Evolutionary conservation across 768 basidiomycete genomes (phyloP), one percentile per base, ranked within the genome.

Genomic region (Royoungia palumana): DNA sequence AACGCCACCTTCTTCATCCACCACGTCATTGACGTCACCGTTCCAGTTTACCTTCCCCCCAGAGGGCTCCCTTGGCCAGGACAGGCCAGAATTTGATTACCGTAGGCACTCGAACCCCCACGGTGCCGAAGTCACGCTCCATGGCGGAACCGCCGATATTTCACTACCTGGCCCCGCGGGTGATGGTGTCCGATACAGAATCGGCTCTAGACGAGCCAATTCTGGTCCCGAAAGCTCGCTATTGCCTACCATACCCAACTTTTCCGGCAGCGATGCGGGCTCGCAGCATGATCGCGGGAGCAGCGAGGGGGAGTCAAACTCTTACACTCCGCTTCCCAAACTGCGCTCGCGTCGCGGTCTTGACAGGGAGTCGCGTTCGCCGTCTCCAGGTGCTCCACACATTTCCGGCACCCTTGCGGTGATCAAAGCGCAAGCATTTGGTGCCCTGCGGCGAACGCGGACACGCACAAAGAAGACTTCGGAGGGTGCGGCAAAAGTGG

Each of bases 401-500:
- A 74, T 89, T 62, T 89, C 85, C 42, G 85, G 87, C 21, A 92
- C 90, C 25, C 79, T 93, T 40, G 89, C 90, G 45, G 89, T 92
- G 49, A 90, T 93, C 71, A 93, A 92, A 71, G 89, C 89, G 36
- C 89, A 92, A 64, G 85, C 90, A 34, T 93, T 92, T 64, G 90
- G 89, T 27, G 87, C 87, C 17, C 72, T 90, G 55, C 84, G 89
- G 44, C 77, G 89, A 66, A 86, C 89, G 46, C 81, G 89, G 50
- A 76, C 84, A 36, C 78, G 85, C 52, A 77, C 80, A 43, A 91
- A 86, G 73, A 84, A 80, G 66, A 71, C 81, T 32, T 78, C 85
- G 36, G 89, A 89, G 54, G 82, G 71, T 35, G 81, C 85, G 27
- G 85, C 82, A 53, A 79, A 76, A 65, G 84, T 86, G 52, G 87